Conservation (phyloP, 768 basidiomycete genomes). For the Bullera alba region DNA sequence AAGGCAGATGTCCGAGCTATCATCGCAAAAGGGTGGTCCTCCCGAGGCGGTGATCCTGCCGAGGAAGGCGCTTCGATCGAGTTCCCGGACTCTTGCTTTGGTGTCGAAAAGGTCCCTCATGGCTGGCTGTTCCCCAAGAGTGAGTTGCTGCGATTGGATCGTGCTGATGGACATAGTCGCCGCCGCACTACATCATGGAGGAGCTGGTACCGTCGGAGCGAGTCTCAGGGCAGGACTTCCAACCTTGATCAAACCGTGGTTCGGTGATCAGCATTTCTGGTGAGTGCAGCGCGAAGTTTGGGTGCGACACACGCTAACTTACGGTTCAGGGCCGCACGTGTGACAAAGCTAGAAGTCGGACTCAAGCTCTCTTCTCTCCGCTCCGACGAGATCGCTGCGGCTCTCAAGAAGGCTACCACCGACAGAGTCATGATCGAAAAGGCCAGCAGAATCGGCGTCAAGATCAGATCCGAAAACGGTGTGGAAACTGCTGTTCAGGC, state of each 20-base stretch:
- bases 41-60: conserved; percentile 48
- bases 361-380: conserved; percentile 52
- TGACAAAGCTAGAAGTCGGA: conserved; percentile 60
- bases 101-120: conserved; percentile 63
- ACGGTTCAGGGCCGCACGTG: conserved; percentile 56
- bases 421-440: conserved; percentile 60
- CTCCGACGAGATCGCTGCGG: conserved; percentile 53
- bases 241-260: conserved; percentile 65
- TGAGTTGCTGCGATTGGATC: conserved; percentile 57
- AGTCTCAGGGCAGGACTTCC: conserved; percentile 59
- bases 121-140: conserved; percentile 49
- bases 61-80: conserved; percentile 48
- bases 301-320: not conserved
- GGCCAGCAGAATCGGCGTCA: conserved; percentile 52
- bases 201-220: conserved; percentile 65
- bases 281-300: conserved; percentile 17
- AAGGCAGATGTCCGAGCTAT: conserved; percentile 62
- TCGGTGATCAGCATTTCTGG: conserved; percentile 49
- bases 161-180: conserved; percentile 59
- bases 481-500: conserved; percentile 56
- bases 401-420: conserved; percentile 55
- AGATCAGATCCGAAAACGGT: conserved; percentile 54
- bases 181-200: conserved; percentile 62
- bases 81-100: conserved; percentile 48
- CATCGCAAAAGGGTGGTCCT: conserved; percentile 63